Base-by-base conservation (phyloP, 2,329 filamentous ascomycete genomes). In the Ceratocystis lukuohia region DNA sequence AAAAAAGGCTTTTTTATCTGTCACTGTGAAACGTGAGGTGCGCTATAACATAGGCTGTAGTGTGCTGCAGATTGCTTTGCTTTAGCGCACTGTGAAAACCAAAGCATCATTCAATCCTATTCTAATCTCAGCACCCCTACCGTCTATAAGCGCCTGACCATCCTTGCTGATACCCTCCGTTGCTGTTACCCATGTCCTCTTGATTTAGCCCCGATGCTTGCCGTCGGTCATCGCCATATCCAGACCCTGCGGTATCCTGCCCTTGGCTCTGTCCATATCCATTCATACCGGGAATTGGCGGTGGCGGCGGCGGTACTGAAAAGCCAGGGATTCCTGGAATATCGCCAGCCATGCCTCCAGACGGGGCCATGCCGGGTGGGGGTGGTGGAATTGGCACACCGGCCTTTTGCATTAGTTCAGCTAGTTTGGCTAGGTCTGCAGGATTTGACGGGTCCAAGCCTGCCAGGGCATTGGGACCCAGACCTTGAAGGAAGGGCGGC, bases 371-470 rank as follows among this genome's bases (percentile, higher is more conserved):
- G 8, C 76, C 76, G 5, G 81, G 80, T 0, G 81, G 81, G 7
- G 78, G 80, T 1, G 80, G 82, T 0, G 85, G 86, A 7, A 85
- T 80, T 8, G 81, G 82, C 15, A 87, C 76, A 15, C 85, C 85
- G 1, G 84, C 83, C 71, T 84, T 83, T 71, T 85, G 83, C 80
- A 87, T 86, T 74, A 87, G 76, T 72, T 86, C 84, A 25, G 84
- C 78, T 22, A 87, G 79, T 69, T 81, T 82, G 12, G 82, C 81
- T 45, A 85, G 79, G 71, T 86, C 82, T 7, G 82, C 81, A 5
- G 84, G 83, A 70, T 86, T 84, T 69, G 76, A 82, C 0, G 79
- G 80, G 69, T 86, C 83, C 64, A 86, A 72, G 28, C 80, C 82
- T 0, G 82, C 81, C 15, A 83, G 73, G 20, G 76, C 1, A 75